Evolutionary conservation across 2,329 filamentous ascomycete genomes (phyloP).

Genomic region (Aureobasidium pullulans): DNA sequence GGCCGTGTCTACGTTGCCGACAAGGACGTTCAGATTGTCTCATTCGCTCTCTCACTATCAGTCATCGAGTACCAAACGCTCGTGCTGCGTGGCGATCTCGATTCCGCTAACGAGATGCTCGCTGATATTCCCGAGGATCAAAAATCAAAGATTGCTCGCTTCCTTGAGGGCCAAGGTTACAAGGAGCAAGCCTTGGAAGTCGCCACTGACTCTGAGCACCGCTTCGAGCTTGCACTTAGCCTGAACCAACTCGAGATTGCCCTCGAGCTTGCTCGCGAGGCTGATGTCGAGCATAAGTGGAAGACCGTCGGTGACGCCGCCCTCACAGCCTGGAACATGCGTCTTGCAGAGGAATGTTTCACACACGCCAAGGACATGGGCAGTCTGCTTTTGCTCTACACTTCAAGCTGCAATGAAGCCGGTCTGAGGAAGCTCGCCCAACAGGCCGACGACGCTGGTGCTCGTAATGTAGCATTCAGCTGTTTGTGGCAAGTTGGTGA

Average conservation of each 20-base stretch:
- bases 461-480: constrained; percentile 90
- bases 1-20: constrained; percentile 92
- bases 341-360: constrained; percentile 88
- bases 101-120: constrained; percentile 79
- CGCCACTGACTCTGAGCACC: constrained; percentile 90
- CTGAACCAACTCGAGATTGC: constrained; percentile 81
- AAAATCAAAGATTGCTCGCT: constrained; percentile 95
- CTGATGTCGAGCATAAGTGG: constrained; percentile 94
- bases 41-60: constrained; percentile 81
- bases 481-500: constrained; percentile 83
- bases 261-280: constrained; percentile 71
- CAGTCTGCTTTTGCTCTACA: constrained; percentile 80
- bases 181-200: constrained; percentile 94
- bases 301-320: constrained; percentile 94
- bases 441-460: constrained; percentile 67
- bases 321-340: constrained; percentile 76
- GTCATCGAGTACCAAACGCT: constrained; percentile 97
- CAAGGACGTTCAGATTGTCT: constrained; percentile 89
- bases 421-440: constrained; percentile 65
- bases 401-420: constrained; percentile 69
- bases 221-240: constrained; percentile 83
- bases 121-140: constrained; percentile 81
- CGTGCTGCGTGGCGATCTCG: constrained; percentile 88
- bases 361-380: constrained; percentile 83
- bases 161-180: constrained; percentile 93